These are phyloP conservation scores for Colletotrichum phormii DNA, from an alignment of 2,329 filamentous ascomycete species.

Conservation along the genomic window DNA sequence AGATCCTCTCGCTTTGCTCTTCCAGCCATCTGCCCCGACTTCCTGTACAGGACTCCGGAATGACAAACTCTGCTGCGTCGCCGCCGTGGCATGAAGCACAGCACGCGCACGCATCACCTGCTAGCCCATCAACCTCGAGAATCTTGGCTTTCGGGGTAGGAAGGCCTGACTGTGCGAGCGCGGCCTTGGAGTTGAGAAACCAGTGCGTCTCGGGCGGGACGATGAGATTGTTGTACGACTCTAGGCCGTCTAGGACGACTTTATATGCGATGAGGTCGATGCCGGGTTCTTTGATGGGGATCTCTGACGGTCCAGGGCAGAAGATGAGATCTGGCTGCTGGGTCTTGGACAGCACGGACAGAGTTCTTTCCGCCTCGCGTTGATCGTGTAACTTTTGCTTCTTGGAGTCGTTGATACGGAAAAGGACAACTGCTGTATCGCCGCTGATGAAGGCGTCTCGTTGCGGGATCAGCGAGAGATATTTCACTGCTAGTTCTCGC, in stretches of 20 bases:
- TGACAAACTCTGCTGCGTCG: conserved; percentile 36
- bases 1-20: conserved; percentile 42
- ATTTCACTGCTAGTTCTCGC: conserved; percentile 45
- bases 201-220: conserved; percentile 47
- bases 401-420: conserved; percentile 42
- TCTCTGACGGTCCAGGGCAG: conserved; percentile 43
- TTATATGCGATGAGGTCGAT: conserved; percentile 47
- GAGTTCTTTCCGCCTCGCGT: conserved; percentile 45
- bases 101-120: conserved; percentile 37
- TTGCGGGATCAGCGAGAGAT: conserved; percentile 50
- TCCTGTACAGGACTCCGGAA: conserved; percentile 44
- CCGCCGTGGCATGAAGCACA: conserved; percentile 41
- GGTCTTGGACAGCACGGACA: conserved; percentile 41
- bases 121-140: conserved; percentile 41
- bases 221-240: conserved; percentile 43
- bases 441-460: conserved; percentile 49
- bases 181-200: conserved; percentile 50
- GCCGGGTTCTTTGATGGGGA: conserved; percentile 40
- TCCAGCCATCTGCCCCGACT: conserved; percentile 44
- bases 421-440: conserved; percentile 43
- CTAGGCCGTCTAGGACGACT: conserved; percentile 45
- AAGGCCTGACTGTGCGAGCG: conserved; percentile 47
- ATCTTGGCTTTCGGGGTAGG: conserved; percentile 45
- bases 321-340: conserved; percentile 49
- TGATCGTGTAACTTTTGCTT: conserved; percentile 42